Percentiles rank a stretch among this genome's conserved stretches.
Evolutionary conservation across 208 protist species (phyloP).

Genomic region (Acanthamoeba castellanii): DNA sequence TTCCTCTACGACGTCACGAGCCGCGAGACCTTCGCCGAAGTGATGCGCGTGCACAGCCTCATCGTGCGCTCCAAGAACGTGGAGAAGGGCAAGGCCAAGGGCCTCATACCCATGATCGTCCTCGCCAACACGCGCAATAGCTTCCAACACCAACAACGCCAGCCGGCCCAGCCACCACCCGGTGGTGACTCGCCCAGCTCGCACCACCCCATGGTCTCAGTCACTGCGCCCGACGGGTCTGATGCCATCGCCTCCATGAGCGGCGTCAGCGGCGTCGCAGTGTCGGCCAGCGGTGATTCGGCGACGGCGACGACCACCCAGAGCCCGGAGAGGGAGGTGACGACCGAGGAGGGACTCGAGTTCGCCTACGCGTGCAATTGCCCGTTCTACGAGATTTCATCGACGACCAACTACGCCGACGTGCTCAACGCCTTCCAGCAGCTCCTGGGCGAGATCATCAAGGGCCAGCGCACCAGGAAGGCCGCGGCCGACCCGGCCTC

Average conservation of each 20-base stretch:
- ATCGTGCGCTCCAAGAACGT: slow-evolving; percentile 45
- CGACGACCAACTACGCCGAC: background rate
- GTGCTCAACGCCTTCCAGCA: slow-evolving; percentile 60
- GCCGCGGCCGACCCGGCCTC: background rate
- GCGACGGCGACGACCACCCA: background rate
- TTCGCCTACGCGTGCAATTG: slow-evolving; percentile 49
- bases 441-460: slow-evolving; percentile 36
- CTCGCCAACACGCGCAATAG: slow-evolving; percentile 4
- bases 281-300: too few species aligned
- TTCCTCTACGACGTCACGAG: slow-evolving; percentile 57
- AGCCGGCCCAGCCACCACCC: background rate
- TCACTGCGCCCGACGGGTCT: too few species aligned
- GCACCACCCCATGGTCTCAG: background rate
- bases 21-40: background rate
- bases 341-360: slow-evolving; percentile 24
- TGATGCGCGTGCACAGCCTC: slow-evolving; percentile 34
- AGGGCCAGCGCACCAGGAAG: background rate
- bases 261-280: too few species aligned
- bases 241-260: too few species aligned
- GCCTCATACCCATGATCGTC: slow-evolving; percentile 27
- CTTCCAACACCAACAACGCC: background rate
- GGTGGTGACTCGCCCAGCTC: background rate
- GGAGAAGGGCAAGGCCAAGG: slow-evolving; percentile 30
- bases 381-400: slow-evolving; percentile 42
- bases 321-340: slow-evolving; percentile 2